Evolutionary conservation across 2,329 filamentous ascomycete species (phyloP), one percentile per base, ranked within the genome.

Genomic region (Aspergillus cejpii): DNA sequence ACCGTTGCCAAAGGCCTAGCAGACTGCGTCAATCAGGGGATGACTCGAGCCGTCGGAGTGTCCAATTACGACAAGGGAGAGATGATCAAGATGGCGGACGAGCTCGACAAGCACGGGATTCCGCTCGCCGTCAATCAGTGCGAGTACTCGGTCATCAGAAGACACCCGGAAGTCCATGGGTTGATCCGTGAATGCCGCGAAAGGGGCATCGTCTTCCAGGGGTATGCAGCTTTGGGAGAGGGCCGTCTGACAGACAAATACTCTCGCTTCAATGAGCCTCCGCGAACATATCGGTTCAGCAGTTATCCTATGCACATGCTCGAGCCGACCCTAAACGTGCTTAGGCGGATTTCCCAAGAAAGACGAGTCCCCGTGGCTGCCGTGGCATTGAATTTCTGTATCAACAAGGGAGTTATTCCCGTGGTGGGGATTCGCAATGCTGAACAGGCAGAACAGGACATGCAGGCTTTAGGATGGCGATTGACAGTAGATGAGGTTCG

Each of bases 51-150:
- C 1, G 65, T 74, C 1, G 71, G 68, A 5, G 70, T 74, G 3
- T 67, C 68, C 40, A 73, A 73, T 52, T 73, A 73, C 53, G 59
- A 59, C 49, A 57, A 51, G 24, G 61, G 67, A 19, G 67, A 72
- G 43, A 69, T 71, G 67, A 46, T 71, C 37, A 51, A 60, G 46
- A 71, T 73, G 63, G 56, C 64, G 36, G 64, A 69, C n/a, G 70
- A 64, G 41, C 54, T 72, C 36, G 59, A 53, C 12, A 61, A 63
- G 48, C 60, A 62, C 28, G 60, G 58, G 1, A 45, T 72, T 4
- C 67, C 70, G 1, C 66, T 74, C 3, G 65, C 68, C 1, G 63
- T 65, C 14, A 72, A 71, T 46, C 70, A 74, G 52, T 70, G 68
- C 59, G 70, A 74, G 50, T 74, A 65, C 54, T 67, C 62, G 24